Percentiles rank a stretch among this genome's conserved stretches.
These are phyloP conservation scores for Leishmania lainsoni DNA, from an alignment of 208 protist species.

Conservation along the genomic window DNA sequence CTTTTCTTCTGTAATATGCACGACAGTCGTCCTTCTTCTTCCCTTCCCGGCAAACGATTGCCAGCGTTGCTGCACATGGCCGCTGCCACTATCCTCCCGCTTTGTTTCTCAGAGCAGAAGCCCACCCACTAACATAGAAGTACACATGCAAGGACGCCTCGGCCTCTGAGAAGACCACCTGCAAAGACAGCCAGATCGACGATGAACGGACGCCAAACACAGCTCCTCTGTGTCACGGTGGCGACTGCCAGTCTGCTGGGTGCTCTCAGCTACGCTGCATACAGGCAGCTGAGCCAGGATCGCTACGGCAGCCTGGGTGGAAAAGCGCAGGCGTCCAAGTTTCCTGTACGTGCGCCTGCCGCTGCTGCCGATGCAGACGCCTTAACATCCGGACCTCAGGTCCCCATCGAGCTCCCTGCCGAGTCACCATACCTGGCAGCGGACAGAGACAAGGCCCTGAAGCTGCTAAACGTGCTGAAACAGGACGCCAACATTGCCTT, in stretches of 20 bases:
- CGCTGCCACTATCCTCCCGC: background rate
- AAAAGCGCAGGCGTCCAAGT: background rate
- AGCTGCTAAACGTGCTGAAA: slow-evolving; percentile 57
- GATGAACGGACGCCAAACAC: background rate
- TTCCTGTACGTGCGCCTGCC: background rate
- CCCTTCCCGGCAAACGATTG: background rate
- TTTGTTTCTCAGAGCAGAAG: background rate
- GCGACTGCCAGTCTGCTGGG: slow-evolving; percentile 21
- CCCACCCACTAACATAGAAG: background rate
- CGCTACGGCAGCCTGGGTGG: background rate
- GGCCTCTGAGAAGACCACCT: background rate
- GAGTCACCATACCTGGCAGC: slow-evolving; percentile 26
- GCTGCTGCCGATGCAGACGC: background rate
- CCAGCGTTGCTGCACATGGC: background rate
- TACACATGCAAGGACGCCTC: background rate
- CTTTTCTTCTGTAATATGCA: background rate
- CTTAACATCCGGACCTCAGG: background rate
- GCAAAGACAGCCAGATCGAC: background rate
- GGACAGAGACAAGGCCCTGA: slow-evolving; percentile 41
- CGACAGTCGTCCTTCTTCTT: background rate
- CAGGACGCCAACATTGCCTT: slow-evolving; percentile 65
- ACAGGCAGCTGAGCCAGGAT: slow-evolving; percentile 12
- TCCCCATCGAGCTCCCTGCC: slow-evolving; percentile 5
- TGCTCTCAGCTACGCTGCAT: slow-evolving; percentile 12
- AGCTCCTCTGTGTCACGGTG: background rate